phyloP scores from a whole-genome alignment of 2,329 filamentous ascomycete genomes.

The Penicillium janthinellum region DNA sequence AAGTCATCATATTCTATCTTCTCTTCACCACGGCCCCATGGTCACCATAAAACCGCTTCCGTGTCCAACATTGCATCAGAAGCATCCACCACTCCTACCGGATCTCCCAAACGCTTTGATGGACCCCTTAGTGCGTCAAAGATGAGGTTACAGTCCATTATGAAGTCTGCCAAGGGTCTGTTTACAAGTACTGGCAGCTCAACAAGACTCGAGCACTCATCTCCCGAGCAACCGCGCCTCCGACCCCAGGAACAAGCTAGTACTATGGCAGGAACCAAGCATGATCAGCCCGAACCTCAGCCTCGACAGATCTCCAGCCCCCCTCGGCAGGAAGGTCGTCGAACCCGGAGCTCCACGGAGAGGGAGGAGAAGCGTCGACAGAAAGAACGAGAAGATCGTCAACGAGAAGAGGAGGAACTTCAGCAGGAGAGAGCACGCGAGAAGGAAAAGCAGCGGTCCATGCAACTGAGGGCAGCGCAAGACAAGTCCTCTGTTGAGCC shows the following conservation, averaged over 20 bases:
- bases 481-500: conserved; percentile 37
- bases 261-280: conserved; percentile 23
- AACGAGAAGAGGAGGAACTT: conserved; percentile 43
- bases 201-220: conserved; percentile 58
- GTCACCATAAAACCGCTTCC: conserved; percentile 63
- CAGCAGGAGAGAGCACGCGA: conserved; percentile 37
- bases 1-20: conserved; percentile 68
- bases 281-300: conserved; percentile 21
- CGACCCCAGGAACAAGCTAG: conserved; percentile 33
- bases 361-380: conserved; percentile 49
- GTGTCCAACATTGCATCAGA: conserved; percentile 59
- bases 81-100: conserved; percentile 59
- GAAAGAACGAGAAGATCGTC: conserved; percentile 36
- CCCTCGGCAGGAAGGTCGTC: conserved; percentile 44
- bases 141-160: conserved; percentile 85
- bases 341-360: conserved; percentile 62
- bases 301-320: conserved; percentile 34
- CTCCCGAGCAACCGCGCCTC: conserved; percentile 40
- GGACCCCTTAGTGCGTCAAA: conserved; percentile 90
- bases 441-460: conserved; percentile 38
- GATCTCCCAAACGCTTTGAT: conserved; percentile 63
- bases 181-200: conserved; percentile 73
- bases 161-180: conserved; percentile 83
- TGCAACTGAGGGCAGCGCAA: conserved; percentile 36
- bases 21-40: conserved; percentile 51